Evolutionary conservation across 2,329 filamentous ascomycete species (phyloP), one percentile per base, ranked within the genome.

Genomic region (Aspergillus sp.): DNA sequence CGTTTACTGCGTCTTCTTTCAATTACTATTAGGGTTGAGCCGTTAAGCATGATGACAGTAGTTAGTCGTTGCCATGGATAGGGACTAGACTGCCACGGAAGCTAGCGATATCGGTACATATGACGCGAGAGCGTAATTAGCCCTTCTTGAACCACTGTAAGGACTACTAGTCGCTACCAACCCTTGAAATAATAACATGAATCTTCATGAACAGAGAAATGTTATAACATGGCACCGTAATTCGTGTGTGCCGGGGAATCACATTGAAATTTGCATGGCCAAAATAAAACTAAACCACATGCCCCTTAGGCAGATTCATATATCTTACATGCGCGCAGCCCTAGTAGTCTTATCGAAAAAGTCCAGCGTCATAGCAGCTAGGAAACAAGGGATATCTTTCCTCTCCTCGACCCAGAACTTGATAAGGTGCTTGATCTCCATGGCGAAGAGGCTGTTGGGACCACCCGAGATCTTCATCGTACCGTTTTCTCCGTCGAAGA

Each of bases 381-480:
- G 77, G 74, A 98, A 96, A 58, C 93, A 94, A 4, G 94, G 94
- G 64, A 98, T 96, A 74, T 94, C 94, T 50, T 92, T 93, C 80
- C 92, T 88, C 69, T 95, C 92, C 71, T 96, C 87, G 1, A 98
- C 94, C 94, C 95, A 99, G 76, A 97, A 98, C 65, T 92, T 89
- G 71, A 97, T 94, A 74, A 93, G 86, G 70, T 91, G 90, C 65
- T 85, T 85, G 64, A 99, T 97, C 76, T 92, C 89, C 58, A 86
- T 80, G 1, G 93, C 95, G 77, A 99, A 99, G 12, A 87, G 84
- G 72, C 91, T 96, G 72, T 91, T 86, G 1, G 92, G 91, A 0
- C 95, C 95, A 1, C 95, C 95, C 36, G 89, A 91, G 59, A 99
- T 91, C 83, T 99, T 99, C 95, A 99, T 99, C 1, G 93, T 97